These are phyloP conservation scores for Aspergillus oerlinghausenensis DNA, from an alignment of 2,329 filamentous ascomycete genomes.

Conservation along the genomic window DNA sequence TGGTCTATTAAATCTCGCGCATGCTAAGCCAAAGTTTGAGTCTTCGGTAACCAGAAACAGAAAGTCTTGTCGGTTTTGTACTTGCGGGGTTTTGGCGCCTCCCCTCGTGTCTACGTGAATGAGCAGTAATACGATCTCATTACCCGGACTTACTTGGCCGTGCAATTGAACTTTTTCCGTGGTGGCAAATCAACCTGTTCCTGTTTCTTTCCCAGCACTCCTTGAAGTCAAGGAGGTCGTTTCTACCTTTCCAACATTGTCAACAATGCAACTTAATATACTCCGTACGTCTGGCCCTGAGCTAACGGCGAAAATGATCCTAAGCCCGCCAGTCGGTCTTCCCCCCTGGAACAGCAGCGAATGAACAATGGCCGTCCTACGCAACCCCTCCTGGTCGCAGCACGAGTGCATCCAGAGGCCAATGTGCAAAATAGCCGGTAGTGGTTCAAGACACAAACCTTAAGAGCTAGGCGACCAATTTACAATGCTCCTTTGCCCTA, in stretches of 20 bases:
- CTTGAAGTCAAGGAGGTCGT: background rate
- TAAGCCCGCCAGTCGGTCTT: background rate
- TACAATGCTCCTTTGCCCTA: background rate
- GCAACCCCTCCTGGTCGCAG: background rate
- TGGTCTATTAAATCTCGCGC: too few relatives aligned
- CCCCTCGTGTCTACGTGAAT: background rate
- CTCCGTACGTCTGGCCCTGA: background rate
- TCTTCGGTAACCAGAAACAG: too few relatives aligned
- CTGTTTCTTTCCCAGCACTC: background rate
- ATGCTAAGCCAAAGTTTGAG: too few relatives aligned
- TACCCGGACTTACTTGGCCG: background rate
- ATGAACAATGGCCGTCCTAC: background rate
- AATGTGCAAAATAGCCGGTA: background rate
- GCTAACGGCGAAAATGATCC: background rate
- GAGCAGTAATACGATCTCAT: background rate
- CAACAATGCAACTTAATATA: background rate
- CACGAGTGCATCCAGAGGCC: background rate
- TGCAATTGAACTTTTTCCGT: background rate
- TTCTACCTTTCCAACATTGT: background rate
- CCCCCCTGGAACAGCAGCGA: constrained; percentile 2
- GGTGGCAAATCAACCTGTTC: background rate
- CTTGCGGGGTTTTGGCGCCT: background rate
- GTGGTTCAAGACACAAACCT: background rate
- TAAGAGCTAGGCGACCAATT: background rate
- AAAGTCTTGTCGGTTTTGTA: background rate